Conservation (phyloP, 176 grass and related monocot species). For the Poa annua region DNA sequence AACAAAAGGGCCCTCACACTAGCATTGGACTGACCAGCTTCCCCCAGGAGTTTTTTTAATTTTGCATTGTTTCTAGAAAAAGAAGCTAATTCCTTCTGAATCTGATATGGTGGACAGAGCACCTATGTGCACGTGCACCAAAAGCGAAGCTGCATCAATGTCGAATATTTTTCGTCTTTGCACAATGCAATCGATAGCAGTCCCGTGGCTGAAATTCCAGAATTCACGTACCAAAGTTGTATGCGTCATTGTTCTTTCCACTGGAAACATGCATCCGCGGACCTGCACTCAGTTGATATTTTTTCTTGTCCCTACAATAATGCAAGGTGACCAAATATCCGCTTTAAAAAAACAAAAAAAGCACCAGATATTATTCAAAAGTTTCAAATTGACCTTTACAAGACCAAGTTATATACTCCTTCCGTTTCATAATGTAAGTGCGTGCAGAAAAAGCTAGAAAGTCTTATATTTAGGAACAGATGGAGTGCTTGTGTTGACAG, state of each 20-base stretch:
- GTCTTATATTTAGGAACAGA: no score
- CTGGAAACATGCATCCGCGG: neutral
- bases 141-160: neutral
- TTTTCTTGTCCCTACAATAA: neutral
- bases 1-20: no score
- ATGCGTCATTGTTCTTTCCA: neutral
- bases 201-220: neutral
- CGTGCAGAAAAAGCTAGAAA: no score
- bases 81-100: neutral
- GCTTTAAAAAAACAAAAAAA: neutral
- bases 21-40: neutral
- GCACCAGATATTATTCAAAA: neutral
- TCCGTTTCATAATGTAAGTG: no score
- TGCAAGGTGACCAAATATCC: neutral
- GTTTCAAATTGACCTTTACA: neutral
- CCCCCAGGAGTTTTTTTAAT: no score
- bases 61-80: neutral
- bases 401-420: neutral
- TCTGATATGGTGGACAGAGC: neutral
- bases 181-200: neutral
- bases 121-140: neutral
- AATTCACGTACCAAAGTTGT: neutral
- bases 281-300: neutral
- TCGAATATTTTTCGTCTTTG: neutral
- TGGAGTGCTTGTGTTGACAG: neutral